Base-by-base conservation (phyloP, 495 filamentous ascomycete genomes). In the Glarea lozoyensis region DNA sequence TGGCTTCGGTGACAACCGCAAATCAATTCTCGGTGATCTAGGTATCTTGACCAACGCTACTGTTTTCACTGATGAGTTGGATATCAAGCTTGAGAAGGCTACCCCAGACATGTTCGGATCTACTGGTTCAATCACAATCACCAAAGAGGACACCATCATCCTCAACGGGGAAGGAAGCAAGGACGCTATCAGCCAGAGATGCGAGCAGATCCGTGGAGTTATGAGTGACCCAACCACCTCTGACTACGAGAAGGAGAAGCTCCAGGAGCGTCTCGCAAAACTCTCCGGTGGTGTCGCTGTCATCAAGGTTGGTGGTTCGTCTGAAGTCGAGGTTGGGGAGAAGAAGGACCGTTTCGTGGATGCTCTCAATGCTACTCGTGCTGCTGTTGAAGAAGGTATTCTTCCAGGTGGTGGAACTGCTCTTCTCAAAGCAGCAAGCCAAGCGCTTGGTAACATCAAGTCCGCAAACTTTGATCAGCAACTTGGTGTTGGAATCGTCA, bases 291-390 rank as follows among this genome's bases (percentile, higher is more conserved):
- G 92, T 77, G 92, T 98, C 59, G 92, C 92, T 50, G 92, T 98
- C 67, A 97, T 98, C 76, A 95, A 90, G 75, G 92, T 98, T 53
- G 92, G 92, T 56, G 92, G 92, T 64, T 73, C 88, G 45, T 96
- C 89, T 52, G 92, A 98, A 70, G 90, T 98, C 51, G 92, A 98
- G 73, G 92, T 98, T 47, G 78, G 86, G 51, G 92, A 98, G 80
- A 98, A 98, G 87, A 98, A 98, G 76, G 92, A 98, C 65, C 87
- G 92, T 54, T 94, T 97, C 53, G 89, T 97, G 38, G 92, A 98
- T 67, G 92, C 92, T 37, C 77, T 98, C 43, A 98, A 98, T 66
- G 92, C 92, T 55, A 98, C 93, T 52, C 92, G 92, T 56, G 92
- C 92, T 55, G 92, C 92, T 52, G 92, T 98, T 52, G 92, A 98